Conservation (phyloP, 2,329 filamentous ascomycete genomes). For the Nectriaceae sp. region DNA sequence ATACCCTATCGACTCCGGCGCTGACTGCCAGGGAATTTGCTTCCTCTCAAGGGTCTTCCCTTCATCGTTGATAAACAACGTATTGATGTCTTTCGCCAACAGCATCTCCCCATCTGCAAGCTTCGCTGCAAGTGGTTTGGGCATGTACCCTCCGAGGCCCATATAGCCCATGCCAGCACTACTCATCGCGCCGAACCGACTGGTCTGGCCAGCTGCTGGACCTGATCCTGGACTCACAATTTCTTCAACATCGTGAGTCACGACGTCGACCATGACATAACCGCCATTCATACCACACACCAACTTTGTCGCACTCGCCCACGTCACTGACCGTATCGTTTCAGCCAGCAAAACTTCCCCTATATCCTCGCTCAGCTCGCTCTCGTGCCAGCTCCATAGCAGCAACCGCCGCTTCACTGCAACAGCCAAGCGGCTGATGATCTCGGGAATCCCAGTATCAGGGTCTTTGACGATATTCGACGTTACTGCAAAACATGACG, state of each 20-base stretch:
- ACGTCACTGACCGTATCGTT: constrained; percentile 84
- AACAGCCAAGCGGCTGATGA: constrained; percentile 88
- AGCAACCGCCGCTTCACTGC: constrained; percentile 89
- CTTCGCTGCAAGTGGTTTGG: constrained; percentile 83
- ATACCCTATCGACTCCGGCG: constrained; percentile 90
- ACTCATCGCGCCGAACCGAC: constrained; percentile 80
- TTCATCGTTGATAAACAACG: constrained; percentile 82
- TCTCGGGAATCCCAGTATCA: constrained; percentile 84
- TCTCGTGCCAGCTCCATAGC: constrained; percentile 95
- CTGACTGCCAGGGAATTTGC: constrained; percentile 88
- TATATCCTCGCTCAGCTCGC: constrained; percentile 76
- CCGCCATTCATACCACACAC: constrained; percentile 90
- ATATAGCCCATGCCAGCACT: constrained; percentile 95
- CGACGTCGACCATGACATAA: constrained; percentile 85
- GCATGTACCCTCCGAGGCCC: constrained; percentile 88
- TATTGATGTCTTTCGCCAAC: constrained; percentile 97
- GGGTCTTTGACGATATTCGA: constrained; percentile 93
- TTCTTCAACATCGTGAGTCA: constrained; percentile 72
- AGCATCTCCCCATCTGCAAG: constrained; percentile 82
- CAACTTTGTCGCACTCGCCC: constrained; percentile 84
- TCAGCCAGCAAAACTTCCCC: constrained; percentile 79
- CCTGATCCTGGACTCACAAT: constrained; percentile 76
- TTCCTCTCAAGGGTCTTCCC: constrained; percentile 80
- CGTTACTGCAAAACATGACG: constrained; percentile 86
- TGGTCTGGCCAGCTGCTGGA: constrained; percentile 63